Evolutionary conservation across 2,329 filamentous ascomycete species (phyloP), one percentile per base, ranked within the genome.

Genomic region (Bertia moriformis): DNA sequence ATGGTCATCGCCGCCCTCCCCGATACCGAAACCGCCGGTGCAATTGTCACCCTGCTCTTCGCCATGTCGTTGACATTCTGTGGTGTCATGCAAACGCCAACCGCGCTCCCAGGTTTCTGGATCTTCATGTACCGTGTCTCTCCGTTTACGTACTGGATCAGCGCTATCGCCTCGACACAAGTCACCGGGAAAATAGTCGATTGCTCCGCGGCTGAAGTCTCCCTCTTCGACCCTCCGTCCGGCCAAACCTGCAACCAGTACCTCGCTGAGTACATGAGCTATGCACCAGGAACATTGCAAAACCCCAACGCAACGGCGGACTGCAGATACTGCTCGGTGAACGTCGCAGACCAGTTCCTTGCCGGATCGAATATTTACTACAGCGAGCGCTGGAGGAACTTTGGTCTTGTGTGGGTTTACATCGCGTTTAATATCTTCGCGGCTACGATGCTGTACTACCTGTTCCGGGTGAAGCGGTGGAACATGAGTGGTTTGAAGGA

Each of bases 81-180:
- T 48, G 67, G 78, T 51, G 78, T 84, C 3, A 58, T 85, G 40
- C 73, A 78, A 43, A 55, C 66, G 0, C 70, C 76, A 0, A 43
- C 50, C 3, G 63, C 66, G 0, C 62, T 86, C 1, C 80, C 81
- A 0, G 66, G 72, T 0, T 86, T 86, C 61, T 87, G 81, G 81
- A 73, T 74, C 43, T 85, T 83, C 60, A 85, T 85, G 80, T 82
- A 84, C 55, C 67, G 73, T 18, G 63, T 74, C 10, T 75, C 69
- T 0, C 78, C 77, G 0, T 77, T 83, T 42, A 82, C 75, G 0
- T 84, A 83, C 55, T 73, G 67, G 65, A 73, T 86, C 42, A 66
- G 67, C 1, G 79, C 74, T 10, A 78, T 86, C 55, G 66, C 83
- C 2, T 65, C 74, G 1, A 82, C 78, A 0, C 71, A 79, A 51